Percentiles rank a stretch among this genome's conserved stretches.
phyloP scores from a whole-genome alignment of 179 eudicot genomes.

The Sideroxylon spinosum region DNA sequence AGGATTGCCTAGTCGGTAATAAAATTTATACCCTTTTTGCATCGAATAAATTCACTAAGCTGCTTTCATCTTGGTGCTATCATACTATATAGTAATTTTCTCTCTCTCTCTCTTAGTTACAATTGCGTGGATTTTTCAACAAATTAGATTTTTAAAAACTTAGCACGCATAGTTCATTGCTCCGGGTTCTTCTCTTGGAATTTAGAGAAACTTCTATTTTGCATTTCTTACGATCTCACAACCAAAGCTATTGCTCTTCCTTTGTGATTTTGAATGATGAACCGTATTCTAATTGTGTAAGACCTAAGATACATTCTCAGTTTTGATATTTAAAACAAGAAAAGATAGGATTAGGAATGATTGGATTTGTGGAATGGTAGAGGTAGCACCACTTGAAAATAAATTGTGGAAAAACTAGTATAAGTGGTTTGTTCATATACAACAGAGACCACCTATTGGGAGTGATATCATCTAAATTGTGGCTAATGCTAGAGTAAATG shows the following conservation, averaged over 20 bases:
- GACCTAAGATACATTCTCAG: background rate
- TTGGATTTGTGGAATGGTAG: no score
- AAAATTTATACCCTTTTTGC: conserved; percentile 4
- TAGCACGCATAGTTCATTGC: background rate
- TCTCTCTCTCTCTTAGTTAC: conserved; percentile 3
- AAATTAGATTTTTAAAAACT: background rate
- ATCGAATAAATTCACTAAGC: background rate
- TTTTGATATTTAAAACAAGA: background rate
- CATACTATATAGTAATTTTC: background rate
- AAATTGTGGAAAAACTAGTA: no score
- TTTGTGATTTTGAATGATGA: background rate
- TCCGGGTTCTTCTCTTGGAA: background rate
- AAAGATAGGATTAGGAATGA: no score
- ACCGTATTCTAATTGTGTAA: no score
- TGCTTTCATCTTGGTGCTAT: conserved; percentile 1
- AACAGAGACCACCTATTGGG: no score
- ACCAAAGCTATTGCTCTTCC: background rate
- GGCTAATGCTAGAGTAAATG: no score
- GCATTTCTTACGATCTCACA: background rate
- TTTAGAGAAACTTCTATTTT: conserved; percentile 3
- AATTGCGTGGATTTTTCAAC: background rate
- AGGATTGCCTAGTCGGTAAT: conserved; percentile 97
- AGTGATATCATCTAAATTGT: no score
- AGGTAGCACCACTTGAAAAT: no score
- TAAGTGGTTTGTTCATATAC: no score